Evolutionary conservation across 495 filamentous ascomycete genomes (phyloP).

Genomic region (Aspergillus homomorphus): DNA sequence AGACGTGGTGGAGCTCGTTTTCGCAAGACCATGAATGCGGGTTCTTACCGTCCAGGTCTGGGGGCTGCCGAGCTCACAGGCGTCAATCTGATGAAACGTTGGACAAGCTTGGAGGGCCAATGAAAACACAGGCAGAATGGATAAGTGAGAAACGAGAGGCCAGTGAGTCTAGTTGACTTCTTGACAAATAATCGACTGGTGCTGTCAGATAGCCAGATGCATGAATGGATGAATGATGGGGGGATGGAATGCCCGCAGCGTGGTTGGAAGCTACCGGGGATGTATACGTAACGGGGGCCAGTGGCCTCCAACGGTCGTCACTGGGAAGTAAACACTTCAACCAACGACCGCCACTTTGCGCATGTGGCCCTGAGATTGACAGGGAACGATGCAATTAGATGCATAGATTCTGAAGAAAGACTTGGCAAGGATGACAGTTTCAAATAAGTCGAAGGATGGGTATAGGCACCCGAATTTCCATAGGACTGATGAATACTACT

Average conservation of each 20-base stretch:
- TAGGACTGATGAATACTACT: too few relatives aligned
- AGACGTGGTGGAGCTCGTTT: slow-evolving; percentile 46
- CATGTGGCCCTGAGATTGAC: neutral
- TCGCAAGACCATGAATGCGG: slow-evolving; percentile 47
- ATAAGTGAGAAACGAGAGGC: neutral
- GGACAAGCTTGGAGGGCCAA: slow-evolving; percentile 15
- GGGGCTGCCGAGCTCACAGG: slow-evolving; percentile 8
- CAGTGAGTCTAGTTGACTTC: neutral
- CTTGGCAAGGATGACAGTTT: neutral
- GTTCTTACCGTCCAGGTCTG: slow-evolving; percentile 5
- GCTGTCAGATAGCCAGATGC: neutral
- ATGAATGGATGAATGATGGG: slow-evolving; percentile 3
- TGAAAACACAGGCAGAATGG: neutral
- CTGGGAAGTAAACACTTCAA: slow-evolving; percentile 2
- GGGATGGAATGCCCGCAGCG: slow-evolving; percentile 12
- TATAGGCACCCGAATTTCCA: slow-evolving; percentile 14
- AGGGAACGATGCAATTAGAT: neutral
- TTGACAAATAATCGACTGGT: neutral
- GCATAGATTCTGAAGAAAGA: neutral
- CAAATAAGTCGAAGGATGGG: neutral
- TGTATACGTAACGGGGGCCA: slow-evolving; percentile 19
- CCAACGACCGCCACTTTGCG: neutral
- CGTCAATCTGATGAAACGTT: slow-evolving; percentile 18
- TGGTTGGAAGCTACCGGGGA: slow-evolving; percentile 12
- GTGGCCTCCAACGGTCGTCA: neutral